Evolutionary conservation across 192 early-diverging fungal genomes (phyloP), one percentile per base, ranked within the genome.

Genomic region (Gamsiella multidivaricata): DNA sequence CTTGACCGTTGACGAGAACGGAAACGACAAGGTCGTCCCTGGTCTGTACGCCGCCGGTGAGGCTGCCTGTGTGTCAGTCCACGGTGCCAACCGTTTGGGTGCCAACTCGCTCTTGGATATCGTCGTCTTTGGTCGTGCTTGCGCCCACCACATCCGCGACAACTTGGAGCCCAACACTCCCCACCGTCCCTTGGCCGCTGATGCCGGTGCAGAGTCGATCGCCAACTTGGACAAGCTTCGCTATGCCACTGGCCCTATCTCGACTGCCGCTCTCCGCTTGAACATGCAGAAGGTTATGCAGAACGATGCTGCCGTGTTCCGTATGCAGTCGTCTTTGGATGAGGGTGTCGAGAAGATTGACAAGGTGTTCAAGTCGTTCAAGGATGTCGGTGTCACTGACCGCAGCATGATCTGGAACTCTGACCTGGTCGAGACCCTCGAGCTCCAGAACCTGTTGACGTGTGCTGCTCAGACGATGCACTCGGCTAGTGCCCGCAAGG

Each of bases 251-350:
- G 97, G 97, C 59, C 65, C 87, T 53, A 82, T 87, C 71, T 81
- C 89, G 14, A 98, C 96, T 17, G 92, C 96, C 29, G 88, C 89
- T 29, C 88, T 99, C 54, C 92, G 97, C 43, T 85, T 96, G 68
- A 89, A 91, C 82, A 99, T 99, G 97, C 97, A 99, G 84, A 96
- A 96, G 87, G 88, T 91, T 49, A 99, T 99, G 97, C 97, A 99
- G 85, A 89, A 79, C 82, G 91, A 99, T 80, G 97, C 97, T 11
- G 96, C 97, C 61, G 97, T 99, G 39, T 99, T 99, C 91, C 86
- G 97, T 81, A 97, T 94, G 23, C 91, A 99, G 82, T 76, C 84
- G 5, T 87, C 89, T 14, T 87, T 99, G 56, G 91, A 95, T 79
- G 93, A 96, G 83, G 97, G 96, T 81, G 90, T 90, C n/a, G 74